These are phyloP conservation scores for Melastoma malabathricum DNA, from an alignment of 345 rosid genomes.

Conservation along the genomic window DNA sequence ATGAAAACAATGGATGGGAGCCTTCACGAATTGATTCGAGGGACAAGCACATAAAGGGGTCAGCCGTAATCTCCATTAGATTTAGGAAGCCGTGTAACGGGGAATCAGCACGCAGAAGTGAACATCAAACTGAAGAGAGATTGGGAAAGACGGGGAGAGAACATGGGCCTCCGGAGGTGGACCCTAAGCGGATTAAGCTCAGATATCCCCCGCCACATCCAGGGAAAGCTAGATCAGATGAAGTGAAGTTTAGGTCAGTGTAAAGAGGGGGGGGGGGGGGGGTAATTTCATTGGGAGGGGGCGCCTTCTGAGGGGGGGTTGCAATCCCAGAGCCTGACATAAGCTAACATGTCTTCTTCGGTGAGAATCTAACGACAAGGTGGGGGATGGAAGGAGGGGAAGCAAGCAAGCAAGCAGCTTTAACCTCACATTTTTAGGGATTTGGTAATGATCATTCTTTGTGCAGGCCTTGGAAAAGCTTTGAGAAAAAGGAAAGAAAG, in stretches of 20 bases:
- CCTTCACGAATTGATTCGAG: slow-evolving; percentile 13
- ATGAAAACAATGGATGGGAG: slow-evolving; percentile 11
- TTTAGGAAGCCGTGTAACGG: slow-evolving; percentile 25
- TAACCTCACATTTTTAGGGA: slow-evolving; percentile 15
- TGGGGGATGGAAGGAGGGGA: slow-evolving; percentile 15
- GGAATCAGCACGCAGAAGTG: slow-evolving; percentile 20
- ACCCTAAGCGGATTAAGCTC: slow-evolving; percentile 58
- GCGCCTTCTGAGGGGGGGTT: slow-evolving; percentile 12
- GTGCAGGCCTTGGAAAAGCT: slow-evolving; percentile 35
- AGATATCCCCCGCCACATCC: slow-evolving; percentile 33
- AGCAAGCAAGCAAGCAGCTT: slow-evolving; percentile 2
- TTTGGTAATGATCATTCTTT: slow-evolving; percentile 19
- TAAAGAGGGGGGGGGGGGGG: slow-evolving; percentile 12
- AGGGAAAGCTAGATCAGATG: slow-evolving; percentile 8
- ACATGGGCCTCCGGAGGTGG: slow-evolving; percentile 27
- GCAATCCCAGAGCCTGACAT: slow-evolving; percentile 26
- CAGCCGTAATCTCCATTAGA: slow-evolving; percentile 28
- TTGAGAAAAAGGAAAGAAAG: slow-evolving; percentile 5
- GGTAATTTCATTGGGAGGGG: slow-evolving; percentile 10
- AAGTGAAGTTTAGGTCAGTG: slow-evolving; percentile 6
- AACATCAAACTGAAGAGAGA: slow-evolving; percentile 20
- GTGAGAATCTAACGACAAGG: slow-evolving; percentile 37
- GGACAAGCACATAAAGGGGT: slow-evolving; percentile 25
- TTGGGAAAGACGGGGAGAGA: slow-evolving; percentile 25
- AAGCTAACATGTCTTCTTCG: slow-evolving; percentile 35